These are phyloP conservation scores for Sanghuangporus weigelae DNA, from an alignment of 1,284 basidiomycete genomes.

Conservation along the genomic window DNA sequence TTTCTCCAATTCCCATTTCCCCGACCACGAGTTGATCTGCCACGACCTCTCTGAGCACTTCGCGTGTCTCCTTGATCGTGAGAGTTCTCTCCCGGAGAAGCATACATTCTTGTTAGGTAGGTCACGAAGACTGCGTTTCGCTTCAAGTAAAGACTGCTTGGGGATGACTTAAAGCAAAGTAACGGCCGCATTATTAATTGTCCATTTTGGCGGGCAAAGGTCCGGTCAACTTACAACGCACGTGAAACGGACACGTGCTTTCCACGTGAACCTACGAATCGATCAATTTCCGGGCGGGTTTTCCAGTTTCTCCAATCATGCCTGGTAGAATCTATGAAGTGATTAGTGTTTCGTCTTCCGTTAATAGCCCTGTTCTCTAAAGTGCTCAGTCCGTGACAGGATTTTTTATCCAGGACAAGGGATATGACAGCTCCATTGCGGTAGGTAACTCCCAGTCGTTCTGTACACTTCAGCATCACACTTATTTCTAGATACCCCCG, in stretches of 20 bases:
- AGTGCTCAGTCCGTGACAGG: conserved; percentile 30
- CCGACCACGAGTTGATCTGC: neutral
- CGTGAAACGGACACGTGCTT: neutral
- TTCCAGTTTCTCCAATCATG: neutral
- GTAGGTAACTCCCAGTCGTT: conserved; percentile 10
- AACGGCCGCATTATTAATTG: too few species aligned
- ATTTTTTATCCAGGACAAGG: conserved; percentile 35
- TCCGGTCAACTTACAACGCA: too few species aligned
- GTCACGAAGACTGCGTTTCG: too few species aligned
- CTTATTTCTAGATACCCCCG: neutral
- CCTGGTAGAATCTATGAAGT: neutral
- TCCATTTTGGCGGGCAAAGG: too few species aligned
- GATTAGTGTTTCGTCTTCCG: neutral
- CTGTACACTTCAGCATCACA: neutral
- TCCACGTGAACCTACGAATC: too few species aligned
- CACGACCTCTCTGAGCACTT: too few species aligned
- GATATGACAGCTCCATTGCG: conserved; percentile 17
- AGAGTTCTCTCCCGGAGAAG: too few species aligned
- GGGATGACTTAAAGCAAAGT: too few species aligned
- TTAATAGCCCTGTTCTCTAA: neutral
- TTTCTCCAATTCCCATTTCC: neutral
- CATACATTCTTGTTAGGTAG: too few species aligned
- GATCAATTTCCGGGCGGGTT: neutral
- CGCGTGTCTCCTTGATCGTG: too few species aligned
- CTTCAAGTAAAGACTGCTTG: too few species aligned